Conservation (phyloP, 768 basidiomycete genomes). For the Suillus luteus region DNA sequence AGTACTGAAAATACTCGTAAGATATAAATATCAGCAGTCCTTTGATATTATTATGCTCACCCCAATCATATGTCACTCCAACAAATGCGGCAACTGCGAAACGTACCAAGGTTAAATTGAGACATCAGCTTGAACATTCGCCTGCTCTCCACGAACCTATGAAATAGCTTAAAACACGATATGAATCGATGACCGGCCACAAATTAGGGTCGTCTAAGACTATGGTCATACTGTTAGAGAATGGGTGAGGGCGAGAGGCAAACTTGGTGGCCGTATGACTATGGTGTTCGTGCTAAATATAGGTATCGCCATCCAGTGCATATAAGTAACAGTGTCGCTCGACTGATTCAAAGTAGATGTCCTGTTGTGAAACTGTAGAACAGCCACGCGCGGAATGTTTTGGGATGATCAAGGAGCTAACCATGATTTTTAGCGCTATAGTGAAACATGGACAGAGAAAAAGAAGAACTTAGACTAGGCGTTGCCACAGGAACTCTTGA, state of each 20-base stretch:
- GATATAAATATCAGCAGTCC: neutral
- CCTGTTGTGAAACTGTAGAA: too few relatives aligned
- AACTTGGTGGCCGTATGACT: neutral
- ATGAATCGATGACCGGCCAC: neutral
- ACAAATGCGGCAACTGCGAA: neutral
- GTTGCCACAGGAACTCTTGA: too few relatives aligned
- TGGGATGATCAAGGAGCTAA: too few relatives aligned
- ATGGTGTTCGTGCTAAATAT: neutral
- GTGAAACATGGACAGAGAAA: too few relatives aligned
- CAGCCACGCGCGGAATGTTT: too few relatives aligned
- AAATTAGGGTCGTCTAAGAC: neutral
- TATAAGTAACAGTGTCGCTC: too few relatives aligned
- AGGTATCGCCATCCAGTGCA: neutral
- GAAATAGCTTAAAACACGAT: neutral
- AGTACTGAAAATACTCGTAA: neutral
- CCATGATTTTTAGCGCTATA: too few relatives aligned
- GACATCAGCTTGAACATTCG: neutral
- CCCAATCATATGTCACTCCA: neutral
- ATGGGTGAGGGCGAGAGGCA: neutral
- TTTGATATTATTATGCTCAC: neutral
- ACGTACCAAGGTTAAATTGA: neutral
- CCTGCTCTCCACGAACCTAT: neutral
- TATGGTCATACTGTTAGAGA: neutral
- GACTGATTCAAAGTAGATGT: too few relatives aligned
- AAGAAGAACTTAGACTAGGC: too few relatives aligned